These are phyloP conservation scores for Lasiodiplodia hormozganensis DNA, from an alignment of 2,329 filamentous ascomycete genomes.

Conservation along the genomic window DNA sequence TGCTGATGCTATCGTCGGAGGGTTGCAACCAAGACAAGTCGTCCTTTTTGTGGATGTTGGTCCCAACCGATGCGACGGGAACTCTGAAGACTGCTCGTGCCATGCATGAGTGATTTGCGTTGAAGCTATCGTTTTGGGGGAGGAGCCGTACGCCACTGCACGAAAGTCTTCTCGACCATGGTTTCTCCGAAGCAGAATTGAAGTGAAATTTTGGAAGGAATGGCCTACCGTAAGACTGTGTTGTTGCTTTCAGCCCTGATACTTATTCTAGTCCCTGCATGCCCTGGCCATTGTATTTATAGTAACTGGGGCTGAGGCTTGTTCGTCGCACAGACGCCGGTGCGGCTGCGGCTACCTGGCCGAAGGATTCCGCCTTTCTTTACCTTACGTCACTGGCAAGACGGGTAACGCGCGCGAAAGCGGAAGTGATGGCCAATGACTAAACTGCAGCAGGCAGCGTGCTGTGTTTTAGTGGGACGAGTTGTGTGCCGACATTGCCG, in stretches of 20 bases:
- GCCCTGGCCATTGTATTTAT: neutral
- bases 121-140: neutral
- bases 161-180: slow-evolving; percentile 4
- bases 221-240: neutral
- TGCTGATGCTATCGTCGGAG: neutral
- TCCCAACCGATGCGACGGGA: slow-evolving; percentile 3
- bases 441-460: neutral
- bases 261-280: neutral
- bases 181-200: neutral
- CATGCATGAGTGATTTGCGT: neutral
- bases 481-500: neutral
- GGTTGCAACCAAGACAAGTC: neutral
- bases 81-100: slow-evolving; percentile 9
- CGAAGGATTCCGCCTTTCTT: slow-evolving; percentile 7
- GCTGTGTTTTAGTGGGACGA: neutral
- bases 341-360: neutral
- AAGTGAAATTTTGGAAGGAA: neutral
- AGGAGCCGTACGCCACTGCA: neutral
- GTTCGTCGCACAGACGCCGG: neutral
- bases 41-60: slow-evolving; percentile 16
- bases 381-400: neutral
- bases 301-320: neutral
- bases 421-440: neutral
- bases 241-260: neutral
- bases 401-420: neutral